These are phyloP conservation scores for Phytophthora sp. DNA, from an alignment of 352 stramenopile genomes.

Conservation along the genomic window DNA sequence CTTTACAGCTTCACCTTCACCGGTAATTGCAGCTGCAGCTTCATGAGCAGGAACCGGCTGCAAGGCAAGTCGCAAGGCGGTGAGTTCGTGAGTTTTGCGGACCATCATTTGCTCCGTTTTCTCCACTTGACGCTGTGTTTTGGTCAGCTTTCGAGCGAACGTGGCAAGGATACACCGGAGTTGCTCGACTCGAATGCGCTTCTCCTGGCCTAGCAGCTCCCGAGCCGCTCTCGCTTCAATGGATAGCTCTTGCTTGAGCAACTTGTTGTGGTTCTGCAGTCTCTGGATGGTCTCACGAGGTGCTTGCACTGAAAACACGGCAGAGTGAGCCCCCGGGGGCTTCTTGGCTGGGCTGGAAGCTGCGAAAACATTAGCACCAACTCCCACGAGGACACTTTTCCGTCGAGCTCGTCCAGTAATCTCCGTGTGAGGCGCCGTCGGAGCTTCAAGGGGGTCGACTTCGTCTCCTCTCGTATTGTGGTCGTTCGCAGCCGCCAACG, in stretches of 20 bases:
- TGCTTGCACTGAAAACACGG: conserved; percentile 67
- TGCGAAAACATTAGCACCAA: conserved; percentile 15
- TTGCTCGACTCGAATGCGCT: conserved; percentile 59
- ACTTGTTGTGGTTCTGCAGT: conserved; percentile 76
- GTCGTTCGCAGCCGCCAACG: conserved; percentile 46
- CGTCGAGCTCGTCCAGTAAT: conserved; percentile 9
- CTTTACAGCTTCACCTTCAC: conserved; percentile 20
- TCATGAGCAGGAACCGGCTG: conserved; percentile 33
- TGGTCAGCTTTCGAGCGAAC: conserved; percentile 60
- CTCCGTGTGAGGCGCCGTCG: conserved; percentile 1
- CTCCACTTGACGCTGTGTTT: conserved; percentile 45
- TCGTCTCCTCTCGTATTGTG: conserved; percentile 45
- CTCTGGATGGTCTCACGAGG: conserved; percentile 76
- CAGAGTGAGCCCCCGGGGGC: conserved; percentile 4
- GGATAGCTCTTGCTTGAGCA: conserved; percentile 75
- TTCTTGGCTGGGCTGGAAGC: conserved; percentile 41
- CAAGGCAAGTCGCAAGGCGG: conserved; percentile 38
- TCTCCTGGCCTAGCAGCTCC: conserved; percentile 57
- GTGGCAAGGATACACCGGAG: conserved; percentile 56
- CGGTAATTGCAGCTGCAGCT: conserved; percentile 14
- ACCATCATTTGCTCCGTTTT: conserved; percentile 55
- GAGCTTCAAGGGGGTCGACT: conserved; percentile 15
- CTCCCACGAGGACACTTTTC: conserved; percentile 19
- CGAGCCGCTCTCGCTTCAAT: conserved; percentile 71
- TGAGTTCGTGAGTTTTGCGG: conserved; percentile 57